Evolutionary conservation across 176 grass and related monocot genomes (phyloP), one percentile per base, ranked within the genome.

Genomic region (Metroxylon sagu): DNA sequence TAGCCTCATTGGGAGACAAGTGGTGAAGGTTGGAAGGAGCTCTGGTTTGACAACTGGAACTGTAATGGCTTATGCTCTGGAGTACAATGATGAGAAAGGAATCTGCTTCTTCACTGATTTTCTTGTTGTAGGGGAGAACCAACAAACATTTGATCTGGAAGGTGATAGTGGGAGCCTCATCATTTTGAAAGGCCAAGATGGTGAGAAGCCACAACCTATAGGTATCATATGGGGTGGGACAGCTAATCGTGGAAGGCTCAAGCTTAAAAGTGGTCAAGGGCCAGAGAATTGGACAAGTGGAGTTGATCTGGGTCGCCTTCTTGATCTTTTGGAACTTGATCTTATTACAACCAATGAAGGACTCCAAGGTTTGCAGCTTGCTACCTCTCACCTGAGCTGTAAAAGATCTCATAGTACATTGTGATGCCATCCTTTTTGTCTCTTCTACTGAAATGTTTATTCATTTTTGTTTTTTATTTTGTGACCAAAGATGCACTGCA

Each of bases 81-180:
- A 97, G 49, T 97, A 97, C 50, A 97, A 97, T 23, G 93, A 97
- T 26, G 93, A 91, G 66, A 97, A 92, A 80, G 84, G 93, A 55
- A 97, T 97, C 62, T 88, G 93, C 54, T 88, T 97, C 75, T 85
- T 97, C 66, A 97, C 93, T 17, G 93, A 97, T 80, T 78, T 97
- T 30, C 84, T 97, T 50, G 87, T 97, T 60, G 87, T 97, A 2
- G 93, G 93, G 60, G 84, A 91, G 78, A 92, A 92, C 54, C 93
- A 78, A 18, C 87, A 83, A 80, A 91, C 87, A 35, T 97, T 97
- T 62, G 93, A 97, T 80, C 74, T 97, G 55, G 93, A 97, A 79
- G 93, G 87, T 54, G 92, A 90, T 62, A 96, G 92, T 16, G 92
- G 92, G 26, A 91, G 92, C 59, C 84, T 97, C 25, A 91, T 91